phyloP scores from a whole-genome alignment of 164 flowering plant species.

The Stephania cephalantha region DNA sequence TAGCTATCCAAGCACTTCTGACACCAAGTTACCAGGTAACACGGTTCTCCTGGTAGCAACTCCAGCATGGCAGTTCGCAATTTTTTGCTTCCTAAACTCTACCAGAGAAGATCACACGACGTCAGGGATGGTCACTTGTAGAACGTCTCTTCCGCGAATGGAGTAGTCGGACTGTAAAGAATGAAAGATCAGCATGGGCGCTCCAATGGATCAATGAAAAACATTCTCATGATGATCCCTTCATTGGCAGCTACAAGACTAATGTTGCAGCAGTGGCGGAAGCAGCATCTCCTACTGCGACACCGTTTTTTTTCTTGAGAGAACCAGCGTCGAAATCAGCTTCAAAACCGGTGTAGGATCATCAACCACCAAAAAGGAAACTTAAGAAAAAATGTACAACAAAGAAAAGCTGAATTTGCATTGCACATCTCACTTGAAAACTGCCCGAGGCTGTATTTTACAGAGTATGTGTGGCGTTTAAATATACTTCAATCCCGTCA shows the following conservation, averaged over 20 bases:
- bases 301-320: neutral
- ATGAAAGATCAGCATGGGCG: too few relatives aligned
- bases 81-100: neutral
- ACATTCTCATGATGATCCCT: neutral
- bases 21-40: neutral
- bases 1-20: neutral
- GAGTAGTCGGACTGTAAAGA: too few relatives aligned
- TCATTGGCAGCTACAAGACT: neutral
- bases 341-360: neutral
- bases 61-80: neutral
- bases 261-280: neutral
- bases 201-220: neutral
- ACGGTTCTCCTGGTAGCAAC: neutral
- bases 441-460: conserved; percentile 15
- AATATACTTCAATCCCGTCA: conserved; percentile 88
- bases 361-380: neutral
- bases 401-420: neutral
- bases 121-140: too few relatives aligned
- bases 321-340: neutral
- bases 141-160: too few relatives aligned
- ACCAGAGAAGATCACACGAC: neutral
- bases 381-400: neutral
- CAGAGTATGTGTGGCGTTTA: conserved; percentile 26
- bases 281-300: neutral
- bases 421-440: conserved; percentile 17